A percentile compares a stretch with the other conserved stretches of the same genome.
phyloP scores from a whole-genome alignment of 2,329 filamentous ascomycete species.

The Colletotrichum filicis region DNA sequence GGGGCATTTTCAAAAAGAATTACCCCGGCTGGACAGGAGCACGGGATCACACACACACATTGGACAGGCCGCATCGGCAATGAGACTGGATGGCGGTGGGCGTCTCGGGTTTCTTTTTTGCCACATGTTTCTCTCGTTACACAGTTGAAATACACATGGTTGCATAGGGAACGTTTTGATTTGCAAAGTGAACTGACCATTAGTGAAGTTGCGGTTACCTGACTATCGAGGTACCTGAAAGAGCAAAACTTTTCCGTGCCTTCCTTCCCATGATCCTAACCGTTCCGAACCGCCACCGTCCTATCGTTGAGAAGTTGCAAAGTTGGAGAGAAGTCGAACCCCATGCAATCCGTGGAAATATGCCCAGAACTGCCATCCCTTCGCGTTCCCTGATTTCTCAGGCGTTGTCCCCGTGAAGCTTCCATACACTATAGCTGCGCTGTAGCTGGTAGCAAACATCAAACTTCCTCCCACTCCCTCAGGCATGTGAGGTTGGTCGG shows the following conservation, averaged over 20 bases:
- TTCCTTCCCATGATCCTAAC: background rate
- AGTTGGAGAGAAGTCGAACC: too few relatives aligned
- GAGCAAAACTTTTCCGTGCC: background rate
- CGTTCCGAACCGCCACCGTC: too few relatives aligned
- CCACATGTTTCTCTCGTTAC: slow-evolving; percentile 26
- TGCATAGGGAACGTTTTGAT: background rate
- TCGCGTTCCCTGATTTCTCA: too few relatives aligned
- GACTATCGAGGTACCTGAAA: background rate
- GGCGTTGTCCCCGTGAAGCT: slow-evolving; percentile 9
- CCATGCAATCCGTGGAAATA: too few relatives aligned
- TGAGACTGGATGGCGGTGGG: slow-evolving; percentile 21
- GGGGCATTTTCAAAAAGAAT: slow-evolving; percentile 23
- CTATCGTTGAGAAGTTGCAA: too few relatives aligned
- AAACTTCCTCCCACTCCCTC: slow-evolving; percentile 13
- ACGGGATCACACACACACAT: slow-evolving; percentile 3
- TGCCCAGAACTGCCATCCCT: background rate
- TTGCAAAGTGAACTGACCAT: background rate
- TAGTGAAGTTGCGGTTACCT: background rate
- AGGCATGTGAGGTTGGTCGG: background rate
- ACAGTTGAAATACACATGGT: slow-evolving; percentile 26
- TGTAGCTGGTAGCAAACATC: slow-evolving; percentile 15
- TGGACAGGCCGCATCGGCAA: slow-evolving; percentile 25
- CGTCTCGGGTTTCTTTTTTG: slow-evolving; percentile 28
- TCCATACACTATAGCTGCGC: slow-evolving; percentile 11
- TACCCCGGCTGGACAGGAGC: slow-evolving; percentile 18